These are phyloP conservation scores for Poa annua DNA, from an alignment of 176 grass and related monocot species.

Conservation along the genomic window DNA sequence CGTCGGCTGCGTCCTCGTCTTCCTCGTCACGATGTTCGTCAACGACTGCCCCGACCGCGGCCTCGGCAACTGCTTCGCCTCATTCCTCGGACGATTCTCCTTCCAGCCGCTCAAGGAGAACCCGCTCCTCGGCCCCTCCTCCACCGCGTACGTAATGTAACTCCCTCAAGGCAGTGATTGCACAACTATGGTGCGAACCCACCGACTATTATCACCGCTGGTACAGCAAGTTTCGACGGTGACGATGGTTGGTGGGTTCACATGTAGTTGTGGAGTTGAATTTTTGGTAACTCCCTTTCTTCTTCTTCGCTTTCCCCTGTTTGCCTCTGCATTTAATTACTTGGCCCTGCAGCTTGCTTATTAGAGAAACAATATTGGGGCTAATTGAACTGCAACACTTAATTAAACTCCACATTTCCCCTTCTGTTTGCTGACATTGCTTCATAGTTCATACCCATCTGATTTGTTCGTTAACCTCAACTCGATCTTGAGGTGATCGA, in stretches of 20 bases:
- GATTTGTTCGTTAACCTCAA: neutral
- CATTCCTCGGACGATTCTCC: constrained; percentile 71
- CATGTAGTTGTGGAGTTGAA: too few species aligned
- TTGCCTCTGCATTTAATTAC: neutral
- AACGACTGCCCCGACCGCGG: constrained; percentile 73
- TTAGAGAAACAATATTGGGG: neutral
- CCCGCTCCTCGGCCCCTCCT: constrained; percentile 86
- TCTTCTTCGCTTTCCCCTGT: neutral
- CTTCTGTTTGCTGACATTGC: neutral
- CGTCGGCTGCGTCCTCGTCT: constrained; percentile 56
- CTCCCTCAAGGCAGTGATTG: too few species aligned
- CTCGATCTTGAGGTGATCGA: neutral
- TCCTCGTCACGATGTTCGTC: constrained; percentile 77
- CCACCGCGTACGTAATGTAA: constrained; percentile 54
- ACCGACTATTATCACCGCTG: too few species aligned
- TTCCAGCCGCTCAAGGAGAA: constrained; percentile 88
- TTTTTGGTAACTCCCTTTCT: too few species aligned
- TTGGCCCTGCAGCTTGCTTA: neutral
- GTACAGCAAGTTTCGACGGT: too few species aligned
- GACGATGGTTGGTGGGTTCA: too few species aligned
- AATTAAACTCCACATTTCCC: neutral
- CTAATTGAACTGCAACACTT: neutral
- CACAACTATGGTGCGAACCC: too few species aligned
- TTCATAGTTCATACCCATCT: neutral
- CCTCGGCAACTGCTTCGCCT: constrained; percentile 47